Evolutionary conservation across 2,329 filamentous ascomycete species (phyloP), one percentile per base, ranked within the genome.

Genomic region (Paraconiothyrium brasiliense): DNA sequence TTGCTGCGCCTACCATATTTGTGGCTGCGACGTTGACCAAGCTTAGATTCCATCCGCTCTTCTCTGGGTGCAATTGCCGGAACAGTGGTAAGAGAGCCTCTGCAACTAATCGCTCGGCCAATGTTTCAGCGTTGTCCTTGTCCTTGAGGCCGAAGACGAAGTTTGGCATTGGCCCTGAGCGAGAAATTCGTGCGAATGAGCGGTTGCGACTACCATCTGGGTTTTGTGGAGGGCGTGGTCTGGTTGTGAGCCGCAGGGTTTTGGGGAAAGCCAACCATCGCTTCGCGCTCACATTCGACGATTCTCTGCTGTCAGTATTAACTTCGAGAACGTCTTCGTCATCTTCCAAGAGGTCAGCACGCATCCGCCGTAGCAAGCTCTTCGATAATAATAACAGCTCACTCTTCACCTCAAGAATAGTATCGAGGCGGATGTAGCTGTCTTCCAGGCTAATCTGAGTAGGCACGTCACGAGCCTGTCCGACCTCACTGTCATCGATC

Each of bases 21-120:
- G 92, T 91, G 8, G 92, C 93, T 49, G 92, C 94, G 24, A 98
- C 82, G 67, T 97, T 98, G 61, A 98, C 83, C 55, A 98, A 81
- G 66, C 91, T 92, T 20, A 97, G 78, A 67, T 94, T 92, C 91
- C 92, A 97, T 1, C 87, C 88, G 9, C 84, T 81, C 64, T 85
- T 86, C 63, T 91, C 88, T 0, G 88, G 85, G 66, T 94, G 90
- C 13, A 97, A 82, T 63, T 87, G 89, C 14, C 88, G 87, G 72
- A 97, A 93, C 75, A 97, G 86, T 0, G 88, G 87, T 3, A 93
- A 68, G 20, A 97, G 76, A 1, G 84, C 79, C 62, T 95, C 91
- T 4, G 84, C 79, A 0, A 94, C 90, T 1, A 97, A 83, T 44
- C 87, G 87, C 57, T 91, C 87, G 0, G 89, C 90, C 24, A 92